These are phyloP conservation scores for Apiospora kogelbergensis DNA, from an alignment of 2,329 filamentous ascomycete genomes.

Conservation along the genomic window DNA sequence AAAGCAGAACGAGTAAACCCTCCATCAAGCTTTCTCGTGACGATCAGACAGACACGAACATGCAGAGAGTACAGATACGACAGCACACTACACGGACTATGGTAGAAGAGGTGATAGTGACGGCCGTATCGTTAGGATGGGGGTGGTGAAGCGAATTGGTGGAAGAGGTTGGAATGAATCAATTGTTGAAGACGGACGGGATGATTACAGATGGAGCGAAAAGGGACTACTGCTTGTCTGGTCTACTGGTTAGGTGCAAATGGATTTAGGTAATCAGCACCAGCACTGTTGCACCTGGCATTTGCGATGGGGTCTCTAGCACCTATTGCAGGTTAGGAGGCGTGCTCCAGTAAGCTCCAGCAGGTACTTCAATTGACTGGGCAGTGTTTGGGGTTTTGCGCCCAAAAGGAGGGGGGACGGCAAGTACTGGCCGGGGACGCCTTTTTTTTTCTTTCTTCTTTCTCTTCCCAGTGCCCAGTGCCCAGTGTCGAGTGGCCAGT, in stretches of 20 bases:
- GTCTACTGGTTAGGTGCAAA: not conserved
- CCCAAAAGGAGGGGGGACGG: not conserved
- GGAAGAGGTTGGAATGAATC: constrained; percentile 8
- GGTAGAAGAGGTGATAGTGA: not conserved
- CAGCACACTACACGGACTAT: not conserved
- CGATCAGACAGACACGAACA: not conserved
- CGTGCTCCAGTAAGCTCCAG: not conserved
- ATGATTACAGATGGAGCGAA: constrained; percentile 4
- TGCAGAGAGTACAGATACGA: not conserved
- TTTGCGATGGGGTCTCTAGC: not conserved
- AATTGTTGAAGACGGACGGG: constrained; percentile 7
- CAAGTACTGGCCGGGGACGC: not conserved
- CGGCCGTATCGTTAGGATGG: constrained; percentile 5
- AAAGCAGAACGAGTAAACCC: constrained; percentile 1
- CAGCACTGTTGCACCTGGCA: not conserved
- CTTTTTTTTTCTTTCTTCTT: not conserved
- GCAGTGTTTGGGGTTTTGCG: not conserved
- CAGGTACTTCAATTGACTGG: not conserved
- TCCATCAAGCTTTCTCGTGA: constrained; percentile 5
- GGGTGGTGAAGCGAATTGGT: constrained; percentile 6
- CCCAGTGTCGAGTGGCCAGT: not conserved
- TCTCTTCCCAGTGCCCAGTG: not conserved
- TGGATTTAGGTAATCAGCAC: constrained; percentile 2
- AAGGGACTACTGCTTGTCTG: not conserved
- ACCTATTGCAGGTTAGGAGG: not conserved